Conservation (phyloP, 768 basidiomycete species). For the Gloeophyllum trabeum region DNA sequence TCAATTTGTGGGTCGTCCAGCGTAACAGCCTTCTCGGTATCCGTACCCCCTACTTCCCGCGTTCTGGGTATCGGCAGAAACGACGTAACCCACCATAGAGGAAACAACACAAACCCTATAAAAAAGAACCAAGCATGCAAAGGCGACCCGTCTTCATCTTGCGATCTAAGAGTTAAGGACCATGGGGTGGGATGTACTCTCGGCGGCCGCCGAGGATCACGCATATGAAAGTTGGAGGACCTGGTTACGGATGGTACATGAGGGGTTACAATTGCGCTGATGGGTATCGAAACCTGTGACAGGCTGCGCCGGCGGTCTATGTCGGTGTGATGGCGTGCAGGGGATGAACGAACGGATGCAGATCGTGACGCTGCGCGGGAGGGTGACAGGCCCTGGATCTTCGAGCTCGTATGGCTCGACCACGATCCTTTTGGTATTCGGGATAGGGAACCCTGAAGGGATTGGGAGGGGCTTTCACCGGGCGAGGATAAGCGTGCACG, state of each 20-base stretch:
- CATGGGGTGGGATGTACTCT: slow-evolving; percentile 50
- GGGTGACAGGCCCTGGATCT: slow-evolving; percentile 12
- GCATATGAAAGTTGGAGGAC: slow-evolving; percentile 57
- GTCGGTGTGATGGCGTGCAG: slow-evolving; percentile 4
- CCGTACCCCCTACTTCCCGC: slow-evolving; percentile 43
- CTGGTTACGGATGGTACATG: slow-evolving; percentile 62
- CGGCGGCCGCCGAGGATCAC: slow-evolving; percentile 61
- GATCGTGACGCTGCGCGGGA: slow-evolving; percentile 17
- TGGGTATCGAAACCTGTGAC: slow-evolving; percentile 67
- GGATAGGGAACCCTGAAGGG: slow-evolving; percentile 30
- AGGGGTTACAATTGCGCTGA: slow-evolving; percentile 68
- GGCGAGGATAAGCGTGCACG: slow-evolving; percentile 45
- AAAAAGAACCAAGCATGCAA: slow-evolving; percentile 74
- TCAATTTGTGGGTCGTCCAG: slow-evolving; percentile 77
- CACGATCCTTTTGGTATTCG: slow-evolving; percentile 35
- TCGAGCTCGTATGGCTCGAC: slow-evolving; percentile 22
- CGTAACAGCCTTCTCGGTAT: slow-evolving; percentile 56
- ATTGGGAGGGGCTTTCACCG: slow-evolving; percentile 21
- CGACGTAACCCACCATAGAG: slow-evolving; percentile 59
- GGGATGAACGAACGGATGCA: slow-evolving; percentile 4
- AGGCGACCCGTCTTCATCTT: slow-evolving; percentile 37
- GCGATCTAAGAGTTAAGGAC: slow-evolving; percentile 45
- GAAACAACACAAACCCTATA: slow-evolving; percentile 47
- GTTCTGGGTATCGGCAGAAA: slow-evolving; percentile 50
- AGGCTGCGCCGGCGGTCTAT: slow-evolving; percentile 37